These are phyloP conservation scores for Rubus parviflorus DNA, from an alignment of 306 rosid genomes.

Conservation along the genomic window DNA sequence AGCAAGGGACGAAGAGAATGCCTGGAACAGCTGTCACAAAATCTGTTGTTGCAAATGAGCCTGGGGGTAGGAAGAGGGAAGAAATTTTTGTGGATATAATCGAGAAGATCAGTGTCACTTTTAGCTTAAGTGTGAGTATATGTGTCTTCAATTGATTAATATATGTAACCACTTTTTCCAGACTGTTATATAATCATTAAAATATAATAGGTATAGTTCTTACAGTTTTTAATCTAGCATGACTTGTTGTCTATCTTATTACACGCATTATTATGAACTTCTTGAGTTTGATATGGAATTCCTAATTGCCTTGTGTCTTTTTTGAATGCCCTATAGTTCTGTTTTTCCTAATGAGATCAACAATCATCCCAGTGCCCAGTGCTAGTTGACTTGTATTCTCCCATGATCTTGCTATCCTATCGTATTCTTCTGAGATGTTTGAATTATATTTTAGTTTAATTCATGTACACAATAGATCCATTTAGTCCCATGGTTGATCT, in stretches of 20 bases:
- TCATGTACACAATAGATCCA: not conserved
- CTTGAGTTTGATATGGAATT: constrained; percentile 8
- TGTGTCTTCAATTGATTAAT: constrained; percentile 24
- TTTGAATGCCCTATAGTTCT: not conserved
- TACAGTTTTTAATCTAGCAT: not conserved
- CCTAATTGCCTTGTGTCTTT: not conserved
- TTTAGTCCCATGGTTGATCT: not conserved
- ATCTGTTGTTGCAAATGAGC: constrained; percentile 80
- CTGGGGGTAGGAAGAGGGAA: constrained; percentile 85
- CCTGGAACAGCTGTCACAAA: constrained; percentile 89
- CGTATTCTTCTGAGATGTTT: no score
- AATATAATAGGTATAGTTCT: not conserved
- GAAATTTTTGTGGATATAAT: constrained; percentile 89
- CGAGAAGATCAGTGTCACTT: constrained; percentile 90
- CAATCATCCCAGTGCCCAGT: not conserved
- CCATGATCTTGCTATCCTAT: no score
- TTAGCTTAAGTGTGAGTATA: constrained; percentile 79
- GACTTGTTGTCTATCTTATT: not conserved
- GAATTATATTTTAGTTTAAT: not conserved
- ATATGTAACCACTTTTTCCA: not conserved
- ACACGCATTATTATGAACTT: not conserved
- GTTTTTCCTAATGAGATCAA: not conserved
- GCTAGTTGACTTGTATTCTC: no score
- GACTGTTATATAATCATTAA: not conserved
- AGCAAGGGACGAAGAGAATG: constrained; percentile 84